Evolutionary conservation across 1,284 basidiomycete genomes (phyloP).

Genomic region (Lentinula novae-zelandiae): DNA sequence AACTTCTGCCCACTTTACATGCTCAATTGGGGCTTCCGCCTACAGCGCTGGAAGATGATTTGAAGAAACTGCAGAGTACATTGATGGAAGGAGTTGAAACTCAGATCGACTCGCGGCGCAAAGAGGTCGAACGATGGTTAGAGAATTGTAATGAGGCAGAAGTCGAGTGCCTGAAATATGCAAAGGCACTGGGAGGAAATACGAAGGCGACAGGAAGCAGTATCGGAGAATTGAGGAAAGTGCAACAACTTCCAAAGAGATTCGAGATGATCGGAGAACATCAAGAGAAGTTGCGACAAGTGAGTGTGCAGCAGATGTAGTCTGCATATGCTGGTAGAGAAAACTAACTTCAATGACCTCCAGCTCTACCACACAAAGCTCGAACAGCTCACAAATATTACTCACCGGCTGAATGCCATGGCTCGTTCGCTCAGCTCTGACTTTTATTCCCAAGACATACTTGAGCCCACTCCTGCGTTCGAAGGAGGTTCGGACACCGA

Average conservation of each 20-base stretch:
- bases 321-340: background rate
- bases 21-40: slow-evolving; percentile 68
- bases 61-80: slow-evolving; percentile 59
- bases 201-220: slow-evolving; percentile 58
- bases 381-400: slow-evolving; percentile 67
- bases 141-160: slow-evolving; percentile 61
- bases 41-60: slow-evolving; percentile 72
- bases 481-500: slow-evolving; percentile 27
- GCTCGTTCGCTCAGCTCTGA: slow-evolving; percentile 57
- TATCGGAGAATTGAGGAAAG: slow-evolving; percentile 54
- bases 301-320: slow-evolving; percentile 33
- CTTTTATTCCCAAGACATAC: slow-evolving; percentile 57
- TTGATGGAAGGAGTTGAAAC: slow-evolving; percentile 67
- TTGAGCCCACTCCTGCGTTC: slow-evolving; percentile 43
- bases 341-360: background rate
- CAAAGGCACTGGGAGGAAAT: slow-evolving; percentile 64
- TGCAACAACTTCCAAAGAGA: slow-evolving; percentile 60
- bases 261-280: slow-evolving; percentile 61
- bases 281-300: slow-evolving; percentile 75
- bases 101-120: slow-evolving; percentile 59
- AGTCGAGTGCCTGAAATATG: slow-evolving; percentile 57
- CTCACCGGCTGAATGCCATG: slow-evolving; percentile 55
- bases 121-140: slow-evolving; percentile 71
- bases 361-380: slow-evolving; percentile 77
- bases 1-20: slow-evolving; percentile 71